Evolutionary conservation across 768 basidiomycete species (phyloP).

Genomic region (Leccinum rimulosum): DNA sequence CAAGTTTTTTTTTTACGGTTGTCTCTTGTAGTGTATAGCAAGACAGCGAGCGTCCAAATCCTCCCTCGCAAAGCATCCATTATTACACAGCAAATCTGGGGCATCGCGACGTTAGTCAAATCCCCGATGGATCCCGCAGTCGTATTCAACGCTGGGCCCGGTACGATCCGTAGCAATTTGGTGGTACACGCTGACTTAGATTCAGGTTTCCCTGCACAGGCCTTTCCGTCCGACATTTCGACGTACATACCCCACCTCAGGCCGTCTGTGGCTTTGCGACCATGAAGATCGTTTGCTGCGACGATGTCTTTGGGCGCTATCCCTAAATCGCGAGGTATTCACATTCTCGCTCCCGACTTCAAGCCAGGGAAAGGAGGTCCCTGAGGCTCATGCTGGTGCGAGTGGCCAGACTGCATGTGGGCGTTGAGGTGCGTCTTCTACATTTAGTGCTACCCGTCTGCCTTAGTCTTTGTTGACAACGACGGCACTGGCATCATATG

Average conservation of each 20-base stretch:
- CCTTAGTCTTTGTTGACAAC: not conserved
- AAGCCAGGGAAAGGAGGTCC: conserved; percentile 23
- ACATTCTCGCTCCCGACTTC: conserved; percentile 58
- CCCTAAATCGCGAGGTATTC: conserved; percentile 85
- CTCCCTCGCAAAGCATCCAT: conserved; percentile 79
- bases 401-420: conserved; percentile 71
- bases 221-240: conserved; percentile 71
- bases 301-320: conserved; percentile 78
- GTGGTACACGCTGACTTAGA: not conserved
- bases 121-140: not conserved
- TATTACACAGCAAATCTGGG: conserved; percentile 65
- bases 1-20: not conserved
- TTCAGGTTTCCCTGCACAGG: conserved; percentile 68
- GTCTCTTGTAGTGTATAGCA: conserved; percentile 50
- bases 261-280: conserved; percentile 69
- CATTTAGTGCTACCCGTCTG: not conserved
- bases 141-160: conserved; percentile 15
- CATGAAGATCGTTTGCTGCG: conserved; percentile 74
- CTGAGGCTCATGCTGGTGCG: conserved; percentile 10
- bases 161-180: not conserved
- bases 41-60: conserved; percentile 66
- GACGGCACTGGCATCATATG: conserved; percentile 87
- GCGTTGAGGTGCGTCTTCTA: conserved; percentile 55
- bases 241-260: conserved; percentile 72
- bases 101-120: conserved; percentile 72